Evolutionary conservation across 805 yeast species (phyloP).

Genomic region (Candida orba): DNA sequence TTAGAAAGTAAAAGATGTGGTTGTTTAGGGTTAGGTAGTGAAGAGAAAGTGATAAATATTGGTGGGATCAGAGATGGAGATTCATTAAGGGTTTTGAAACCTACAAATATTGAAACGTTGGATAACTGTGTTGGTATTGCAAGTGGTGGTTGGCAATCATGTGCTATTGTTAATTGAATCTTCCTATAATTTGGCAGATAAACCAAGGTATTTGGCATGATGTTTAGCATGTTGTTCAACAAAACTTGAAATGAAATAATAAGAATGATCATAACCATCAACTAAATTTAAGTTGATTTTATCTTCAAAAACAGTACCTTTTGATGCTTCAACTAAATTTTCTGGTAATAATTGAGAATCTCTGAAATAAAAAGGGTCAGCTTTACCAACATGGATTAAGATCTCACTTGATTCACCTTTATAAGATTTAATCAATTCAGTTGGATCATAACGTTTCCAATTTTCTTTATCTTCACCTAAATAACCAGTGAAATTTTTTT

Average conservation of each 20-base stretch:
- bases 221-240: slow-evolving; percentile 78
- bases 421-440: slow-evolving; percentile 56
- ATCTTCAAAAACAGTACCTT: slow-evolving; percentile 51
- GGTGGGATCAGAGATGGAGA: slow-evolving; percentile 15
- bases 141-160: slow-evolving; percentile 79
- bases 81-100: slow-evolving; percentile 32
- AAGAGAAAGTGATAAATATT: slow-evolving; percentile 19
- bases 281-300: slow-evolving; percentile 53
- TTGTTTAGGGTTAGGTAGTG: slow-evolving; percentile 57
- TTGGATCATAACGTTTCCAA: slow-evolving; percentile 84
- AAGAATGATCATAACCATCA: slow-evolving; percentile 87
- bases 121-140: slow-evolving; percentile 33
- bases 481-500: slow-evolving; percentile 74
- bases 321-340: slow-evolving; percentile 49
- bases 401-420: slow-evolving; percentile 46
- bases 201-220: slow-evolving; percentile 62
- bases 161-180: slow-evolving; percentile 41
- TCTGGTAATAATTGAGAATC: slow-evolving; percentile 70
- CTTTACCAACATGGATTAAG: slow-evolving; percentile 76
- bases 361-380: slow-evolving; percentile 61
- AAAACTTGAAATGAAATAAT: slow-evolving; percentile 76
- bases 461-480: slow-evolving; percentile 44
- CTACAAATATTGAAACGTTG: slow-evolving; percentile 31
- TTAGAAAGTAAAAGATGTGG: slow-evolving; percentile 56
- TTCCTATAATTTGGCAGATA: slow-evolving; percentile 14